Evolutionary conservation across 1,284 basidiomycete species (phyloP), one percentile per base, ranked within the genome.

Genomic region (Amylostereum areolatum): DNA sequence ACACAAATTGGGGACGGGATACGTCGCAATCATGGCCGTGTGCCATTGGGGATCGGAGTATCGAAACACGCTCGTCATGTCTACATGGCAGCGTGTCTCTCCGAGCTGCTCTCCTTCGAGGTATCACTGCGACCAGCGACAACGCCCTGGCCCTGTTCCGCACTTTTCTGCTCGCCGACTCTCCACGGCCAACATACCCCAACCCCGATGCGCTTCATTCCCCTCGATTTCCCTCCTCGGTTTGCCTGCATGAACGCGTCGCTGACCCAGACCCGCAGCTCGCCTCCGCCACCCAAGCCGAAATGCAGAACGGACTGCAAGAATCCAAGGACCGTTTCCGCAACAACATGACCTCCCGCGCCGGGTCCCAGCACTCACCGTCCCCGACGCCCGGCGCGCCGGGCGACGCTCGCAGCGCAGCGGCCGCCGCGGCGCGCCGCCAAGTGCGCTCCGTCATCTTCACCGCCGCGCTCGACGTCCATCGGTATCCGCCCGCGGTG

Each of bases 401-500:
- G 11, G 55, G 56, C 41, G 61, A 33, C 11, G 57, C 58, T 24
- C 59, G 55, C 7, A 53, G 50, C 24, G 54, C 58, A 33, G 54
- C 53, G n/a, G 56, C 55, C 48, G 43, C 56, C 52, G 46, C 59
- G 55, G 31, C 57, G 57, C 32, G 75, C 64, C 63, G 67, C 62
- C 45, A 43, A 30, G 44, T 42, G 25, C 44, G 55, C 10, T 62
- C 65, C 43, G 80, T 90, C 51, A 69, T 74, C 49, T 89, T 90
- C 66, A 81, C 72, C 1, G 70, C 78, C 4, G 63, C 74, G 1
- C 74, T 81, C 34, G 74, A 69, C 29, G 79, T 89, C 0, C 80
- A 83, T 60, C 76, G 85, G 18, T 91, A 89, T 58, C 83, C 85
- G 0, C 88, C 87, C 2, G 83, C 85, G 0, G 81, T 90, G 2